Percentiles rank a stretch among this genome's conserved stretches.
Conservation (phyloP, 2,329 filamentous ascomycete species). For the Pseudopithomyces chartarum region DNA sequence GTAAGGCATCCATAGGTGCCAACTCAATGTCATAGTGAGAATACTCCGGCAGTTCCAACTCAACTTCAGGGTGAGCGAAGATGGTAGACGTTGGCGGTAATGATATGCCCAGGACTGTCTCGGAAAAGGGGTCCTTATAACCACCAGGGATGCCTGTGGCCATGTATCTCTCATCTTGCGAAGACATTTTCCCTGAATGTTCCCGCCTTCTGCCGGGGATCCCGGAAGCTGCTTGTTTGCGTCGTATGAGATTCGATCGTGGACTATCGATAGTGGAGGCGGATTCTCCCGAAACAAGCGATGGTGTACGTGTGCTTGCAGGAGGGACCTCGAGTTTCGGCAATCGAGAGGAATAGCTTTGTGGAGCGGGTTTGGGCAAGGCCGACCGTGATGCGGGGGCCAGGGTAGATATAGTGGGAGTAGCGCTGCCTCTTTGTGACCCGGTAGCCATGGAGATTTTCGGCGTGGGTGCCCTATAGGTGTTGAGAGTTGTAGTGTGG, state of each 20-base stretch:
- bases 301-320: conserved; percentile 48
- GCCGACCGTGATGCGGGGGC: conserved; percentile 20
- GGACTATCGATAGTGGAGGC: conserved; percentile 54
- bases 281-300: conserved; percentile 55
- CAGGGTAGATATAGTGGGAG: conserved; percentile 27
- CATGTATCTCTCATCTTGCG: conserved; percentile 35
- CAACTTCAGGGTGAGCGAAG: conserved; percentile 29
- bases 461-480: conserved; percentile 24
- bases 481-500: conserved; percentile 19
- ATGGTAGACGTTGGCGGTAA: conserved; percentile 43
- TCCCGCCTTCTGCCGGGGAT: conserved; percentile 33
- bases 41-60: conserved; percentile 30
- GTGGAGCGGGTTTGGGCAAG: conserved; percentile 28
- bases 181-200: conserved; percentile 36
- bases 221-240: conserved; percentile 52
- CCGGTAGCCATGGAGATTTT: conserved; percentile 20
- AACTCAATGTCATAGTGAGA: conserved; percentile 50
- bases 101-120: conserved; percentile 51
- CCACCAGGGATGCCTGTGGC: conserved; percentile 35
- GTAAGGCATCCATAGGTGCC: conserved; percentile 67
- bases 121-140: conserved; percentile 48
- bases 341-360: conserved; percentile 36
- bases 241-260: conserved; percentile 49
- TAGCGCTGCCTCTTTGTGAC: conserved; percentile 28
- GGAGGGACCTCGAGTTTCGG: conserved; percentile 43